Conservation (phyloP, 495 filamentous ascomycete genomes). For the Neurospora sp. region DNA sequence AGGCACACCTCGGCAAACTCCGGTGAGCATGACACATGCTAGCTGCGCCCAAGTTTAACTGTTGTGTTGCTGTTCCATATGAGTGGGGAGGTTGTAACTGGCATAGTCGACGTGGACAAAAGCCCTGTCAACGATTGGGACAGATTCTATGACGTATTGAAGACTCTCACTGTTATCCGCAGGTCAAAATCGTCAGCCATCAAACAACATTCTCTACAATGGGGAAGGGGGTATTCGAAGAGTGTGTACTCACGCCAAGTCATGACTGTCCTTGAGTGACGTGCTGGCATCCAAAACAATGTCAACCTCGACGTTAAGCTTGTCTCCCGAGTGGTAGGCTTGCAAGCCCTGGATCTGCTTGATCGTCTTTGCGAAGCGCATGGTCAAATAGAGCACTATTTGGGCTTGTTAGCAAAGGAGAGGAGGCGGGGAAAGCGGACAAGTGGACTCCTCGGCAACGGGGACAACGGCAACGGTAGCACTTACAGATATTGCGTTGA, state of each 20-base stretch:
- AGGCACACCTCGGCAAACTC: not conserved
- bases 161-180: slow-evolving; percentile 52
- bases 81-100: slow-evolving; percentile 70
- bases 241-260: slow-evolving; percentile 45
- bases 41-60: not conserved
- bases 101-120: slow-evolving; percentile 79
- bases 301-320: slow-evolving; percentile 67
- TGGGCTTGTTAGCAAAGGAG: not conserved
- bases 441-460: not conserved
- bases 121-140: slow-evolving; percentile 59
- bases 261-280: slow-evolving; percentile 74
- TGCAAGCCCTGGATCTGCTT: slow-evolving; percentile 79
- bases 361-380: slow-evolving; percentile 87
- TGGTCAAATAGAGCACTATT: slow-evolving; percentile 72
- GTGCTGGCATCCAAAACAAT: slow-evolving; percentile 74
- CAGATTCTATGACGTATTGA: slow-evolving; percentile 83
- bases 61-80: slow-evolving; percentile 60
- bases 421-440: not conserved
- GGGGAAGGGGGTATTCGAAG: not conserved
- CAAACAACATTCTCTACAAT: not conserved
- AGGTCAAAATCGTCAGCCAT: not conserved
- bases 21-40: not conserved
- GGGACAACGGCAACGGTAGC: not conserved
- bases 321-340: slow-evolving; percentile 83
- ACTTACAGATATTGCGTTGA: slow-evolving; percentile 60